Evolutionary conservation across 179 eudicot genomes (phyloP), one percentile per base, ranked within the genome.

Genomic region (Amaranthus tricolor): DNA sequence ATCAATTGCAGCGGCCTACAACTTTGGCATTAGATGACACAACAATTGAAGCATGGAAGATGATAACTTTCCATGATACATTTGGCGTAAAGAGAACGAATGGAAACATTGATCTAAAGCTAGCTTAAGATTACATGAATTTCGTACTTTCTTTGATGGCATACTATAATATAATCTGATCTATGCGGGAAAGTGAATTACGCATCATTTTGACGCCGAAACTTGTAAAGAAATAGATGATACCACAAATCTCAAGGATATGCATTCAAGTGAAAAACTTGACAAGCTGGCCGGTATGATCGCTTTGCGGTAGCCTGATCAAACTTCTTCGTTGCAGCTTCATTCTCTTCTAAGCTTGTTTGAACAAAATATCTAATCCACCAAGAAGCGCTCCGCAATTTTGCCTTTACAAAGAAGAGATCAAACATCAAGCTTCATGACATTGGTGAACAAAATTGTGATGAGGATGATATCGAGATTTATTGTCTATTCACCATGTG

Each of bases 291-390:
- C 60, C 21, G 78, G 84, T 83, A 88, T 3, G 89, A 86, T 8
- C 74, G 78, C 78, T 84, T 81, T 19, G 66, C 77, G 6, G 87
- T 77, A 71, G 89, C 87, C 74, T 88, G 87, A 9, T 88, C 86
- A 21, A 86, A 88, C 80, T 85, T 86, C 79, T 88, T 88, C 44
- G 83, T 62, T 4, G 79, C 89, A 57, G 58, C 76, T 83, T 89
- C 89, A 48, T 89, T 89, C 80, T 86, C 93, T 70, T 89, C 87
- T 78, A 89, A 72, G 74, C 91, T 82, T 62, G 84, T 89, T 77
- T 87, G 89, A 15, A 87, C 85, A 76, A 89, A 89, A 63, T 70
- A 89, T 40, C 88, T 78, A 44, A 84, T 72, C 94, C 94, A 89
- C 94, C 94, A 89, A 4, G 87, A 74, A 44, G 86, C 49, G 82